phyloP scores from a whole-genome alignment of 495 filamentous ascomycete species.

The Achaetomiella virescens region DNA sequence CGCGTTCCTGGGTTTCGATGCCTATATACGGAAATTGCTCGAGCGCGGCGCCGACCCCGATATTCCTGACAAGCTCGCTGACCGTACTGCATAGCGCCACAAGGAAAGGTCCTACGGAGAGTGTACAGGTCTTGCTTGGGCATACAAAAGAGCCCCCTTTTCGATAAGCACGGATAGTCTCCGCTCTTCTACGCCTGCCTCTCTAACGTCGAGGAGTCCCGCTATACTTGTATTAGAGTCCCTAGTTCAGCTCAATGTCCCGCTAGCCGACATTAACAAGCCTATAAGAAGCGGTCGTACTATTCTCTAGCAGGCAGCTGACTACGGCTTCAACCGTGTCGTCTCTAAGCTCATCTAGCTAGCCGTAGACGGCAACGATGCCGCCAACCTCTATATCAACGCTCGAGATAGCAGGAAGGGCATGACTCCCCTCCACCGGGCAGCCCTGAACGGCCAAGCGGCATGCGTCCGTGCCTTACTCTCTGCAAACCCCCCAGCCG shows the following conservation, averaged over 20 bases:
- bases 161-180: conserved; percentile 16
- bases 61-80: conserved; percentile 39
- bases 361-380: conserved; percentile 1
- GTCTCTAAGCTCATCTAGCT: conserved; percentile 11
- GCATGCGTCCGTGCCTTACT: conserved; percentile 17
- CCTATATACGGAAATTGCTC: conserved; percentile 12
- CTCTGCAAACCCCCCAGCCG: conserved; percentile 2
- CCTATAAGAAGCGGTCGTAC: conserved; percentile 12
- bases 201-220: conserved; percentile 8
- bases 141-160: conserved; percentile 36
- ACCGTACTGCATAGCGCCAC: conserved; percentile 50
- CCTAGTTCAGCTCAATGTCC: conserved; percentile 5
- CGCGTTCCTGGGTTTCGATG: not conserved
- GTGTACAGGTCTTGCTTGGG: conserved; percentile 43
- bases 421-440: conserved; percentile 27
- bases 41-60: conserved; percentile 30
- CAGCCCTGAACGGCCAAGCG: conserved; percentile 20
- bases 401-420: conserved; percentile 16
- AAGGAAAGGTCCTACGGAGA: conserved; percentile 38
- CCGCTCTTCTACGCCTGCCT: conserved; percentile 22
- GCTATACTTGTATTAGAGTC: conserved; percentile 18
- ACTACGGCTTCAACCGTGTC: conserved; percentile 18
- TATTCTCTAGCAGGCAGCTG: conserved; percentile 19
- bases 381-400: conserved; percentile 12
- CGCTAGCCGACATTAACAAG: conserved; percentile 23